These are phyloP conservation scores for Pseudogymnoascus sp. DNA, from an alignment of 2,329 filamentous ascomycete species.

Conservation along the genomic window DNA sequence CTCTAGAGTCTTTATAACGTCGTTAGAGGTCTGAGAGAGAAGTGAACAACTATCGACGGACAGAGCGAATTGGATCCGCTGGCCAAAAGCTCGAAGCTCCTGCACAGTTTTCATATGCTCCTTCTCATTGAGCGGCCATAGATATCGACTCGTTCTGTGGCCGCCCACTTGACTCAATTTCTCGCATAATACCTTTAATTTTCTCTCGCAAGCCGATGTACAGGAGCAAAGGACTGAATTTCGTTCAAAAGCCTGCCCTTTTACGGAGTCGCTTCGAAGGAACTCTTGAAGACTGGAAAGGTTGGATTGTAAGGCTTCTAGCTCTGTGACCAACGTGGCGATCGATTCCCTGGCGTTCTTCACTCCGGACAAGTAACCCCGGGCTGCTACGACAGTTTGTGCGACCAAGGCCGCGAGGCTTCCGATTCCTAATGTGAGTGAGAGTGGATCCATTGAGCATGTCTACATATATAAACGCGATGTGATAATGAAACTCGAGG, in stretches of 20 bases:
- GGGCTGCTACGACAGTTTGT: neutral
- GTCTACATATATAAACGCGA: neutral
- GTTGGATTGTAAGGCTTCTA: neutral
- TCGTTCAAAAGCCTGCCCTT: neutral
- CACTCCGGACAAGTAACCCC: neutral
- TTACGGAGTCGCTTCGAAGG: neutral
- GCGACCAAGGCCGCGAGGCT: neutral
- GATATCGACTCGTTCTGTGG: slow-evolving; percentile 2
- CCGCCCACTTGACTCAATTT: slow-evolving; percentile 5
- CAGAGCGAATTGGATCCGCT: slow-evolving; percentile 22
- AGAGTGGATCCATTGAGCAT: neutral
- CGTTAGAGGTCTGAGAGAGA: slow-evolving; percentile 19
- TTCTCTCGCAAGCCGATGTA: slow-evolving; percentile 11
- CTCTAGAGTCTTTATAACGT: slow-evolving; percentile 15
- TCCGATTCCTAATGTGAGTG: neutral
- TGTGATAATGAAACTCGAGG: neutral
- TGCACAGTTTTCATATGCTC: slow-evolving; percentile 19
- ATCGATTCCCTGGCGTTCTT: neutral
- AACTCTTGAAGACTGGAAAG: neutral
- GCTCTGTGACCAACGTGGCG: neutral
- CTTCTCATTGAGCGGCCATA: slow-evolving; percentile 21
- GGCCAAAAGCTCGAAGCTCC: slow-evolving; percentile 18
- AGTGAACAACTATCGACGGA: slow-evolving; percentile 20
- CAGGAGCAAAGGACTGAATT: slow-evolving; percentile 10
- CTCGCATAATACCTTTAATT: slow-evolving; percentile 11